A percentile compares a stretch with the other conserved stretches of the same genome.
Conservation (phyloP, 164 flowering plant species). For the Umbellularia californica region DNA sequence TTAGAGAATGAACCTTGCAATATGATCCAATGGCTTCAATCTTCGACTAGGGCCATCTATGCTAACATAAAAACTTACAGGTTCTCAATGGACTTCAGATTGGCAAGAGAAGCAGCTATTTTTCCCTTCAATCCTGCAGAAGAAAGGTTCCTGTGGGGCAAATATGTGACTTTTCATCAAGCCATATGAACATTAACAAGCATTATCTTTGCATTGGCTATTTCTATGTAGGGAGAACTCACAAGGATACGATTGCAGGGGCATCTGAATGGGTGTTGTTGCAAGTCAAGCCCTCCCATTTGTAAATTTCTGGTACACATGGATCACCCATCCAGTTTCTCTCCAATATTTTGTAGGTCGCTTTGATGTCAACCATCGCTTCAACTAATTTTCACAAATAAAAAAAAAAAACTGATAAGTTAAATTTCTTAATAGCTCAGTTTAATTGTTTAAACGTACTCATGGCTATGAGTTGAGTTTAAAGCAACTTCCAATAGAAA, state of each 20-base stretch:
- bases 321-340: slow-evolving; percentile 59
- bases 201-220: not conserved
- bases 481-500: too few species aligned
- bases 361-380: slow-evolving; percentile 32
- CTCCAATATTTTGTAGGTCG: slow-evolving; percentile 16
- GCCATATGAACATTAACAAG: too few species aligned
- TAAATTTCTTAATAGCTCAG: too few species aligned
- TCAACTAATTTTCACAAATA: slow-evolving; percentile 20
- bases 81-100: slow-evolving; percentile 22
- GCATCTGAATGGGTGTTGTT: slow-evolving; percentile 12
- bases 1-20: too few species aligned
- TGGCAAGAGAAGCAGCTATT: slow-evolving; percentile 25
- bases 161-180: not conserved
- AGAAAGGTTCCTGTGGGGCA: slow-evolving; percentile 31
- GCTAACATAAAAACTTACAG: slow-evolving; percentile 27
- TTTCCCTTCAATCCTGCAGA: slow-evolving; percentile 30
- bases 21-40: too few species aligned
- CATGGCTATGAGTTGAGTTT: too few species aligned
- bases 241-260: slow-evolving; percentile 35
- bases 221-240: slow-evolving; percentile 10
- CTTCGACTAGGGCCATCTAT: too few species aligned
- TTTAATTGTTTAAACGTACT: too few species aligned
- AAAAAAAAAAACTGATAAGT: too few species aligned
- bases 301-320: slow-evolving; percentile 30
- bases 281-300: slow-evolving; percentile 47